Conservation (phyloP, 2,329 filamentous ascomycete genomes). For the Exophiala sp. region DNA sequence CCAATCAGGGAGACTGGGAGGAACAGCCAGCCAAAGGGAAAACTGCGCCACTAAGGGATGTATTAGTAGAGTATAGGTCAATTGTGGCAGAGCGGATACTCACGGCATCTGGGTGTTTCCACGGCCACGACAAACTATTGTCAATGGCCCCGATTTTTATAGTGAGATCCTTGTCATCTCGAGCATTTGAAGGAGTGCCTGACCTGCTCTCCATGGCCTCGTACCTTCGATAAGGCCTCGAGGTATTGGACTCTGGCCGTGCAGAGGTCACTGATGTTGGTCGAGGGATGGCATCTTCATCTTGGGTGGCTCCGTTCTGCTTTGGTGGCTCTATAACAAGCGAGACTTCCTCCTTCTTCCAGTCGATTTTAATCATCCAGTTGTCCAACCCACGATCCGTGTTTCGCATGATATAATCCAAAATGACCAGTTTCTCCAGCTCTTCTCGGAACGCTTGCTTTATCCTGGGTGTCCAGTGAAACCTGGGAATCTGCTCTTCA, state of each 20-base stretch:
- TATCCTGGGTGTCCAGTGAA: slow-evolving; percentile 79
- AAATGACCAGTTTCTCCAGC: slow-evolving; percentile 90
- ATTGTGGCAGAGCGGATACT: slow-evolving; percentile 30
- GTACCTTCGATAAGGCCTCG: slow-evolving; percentile 64
- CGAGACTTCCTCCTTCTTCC: slow-evolving; percentile 71
- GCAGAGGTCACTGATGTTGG: slow-evolving; percentile 53
- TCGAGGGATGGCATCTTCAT: slow-evolving; percentile 52
- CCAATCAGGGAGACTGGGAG: slow-evolving; percentile 93
- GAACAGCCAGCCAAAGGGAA: slow-evolving; percentile 98
- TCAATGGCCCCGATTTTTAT: slow-evolving; percentile 79
- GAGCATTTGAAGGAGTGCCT: slow-evolving; percentile 45
- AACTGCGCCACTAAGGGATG: slow-evolving; percentile 61
- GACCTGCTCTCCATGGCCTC: slow-evolving; percentile 70
- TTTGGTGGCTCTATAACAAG: slow-evolving; percentile 80
- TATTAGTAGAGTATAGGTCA: neutral
- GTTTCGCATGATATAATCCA: slow-evolving; percentile 99
- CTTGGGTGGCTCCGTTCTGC: slow-evolving; percentile 48
- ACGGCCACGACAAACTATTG: slow-evolving; percentile 96
- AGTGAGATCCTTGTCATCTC: slow-evolving; percentile 33
- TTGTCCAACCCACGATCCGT: slow-evolving; percentile 95
- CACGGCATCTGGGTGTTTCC: slow-evolving; percentile 93
- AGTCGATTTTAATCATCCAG: slow-evolving; percentile 98
- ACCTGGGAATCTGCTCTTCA: slow-evolving; percentile 46
- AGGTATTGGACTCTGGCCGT: slow-evolving; percentile 31
- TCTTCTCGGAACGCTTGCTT: slow-evolving; percentile 93